Evolutionary conservation across 2,329 filamentous ascomycete species (phyloP), one percentile per base, ranked within the genome.

Genomic region (Ophiostoma pallidulum): DNA sequence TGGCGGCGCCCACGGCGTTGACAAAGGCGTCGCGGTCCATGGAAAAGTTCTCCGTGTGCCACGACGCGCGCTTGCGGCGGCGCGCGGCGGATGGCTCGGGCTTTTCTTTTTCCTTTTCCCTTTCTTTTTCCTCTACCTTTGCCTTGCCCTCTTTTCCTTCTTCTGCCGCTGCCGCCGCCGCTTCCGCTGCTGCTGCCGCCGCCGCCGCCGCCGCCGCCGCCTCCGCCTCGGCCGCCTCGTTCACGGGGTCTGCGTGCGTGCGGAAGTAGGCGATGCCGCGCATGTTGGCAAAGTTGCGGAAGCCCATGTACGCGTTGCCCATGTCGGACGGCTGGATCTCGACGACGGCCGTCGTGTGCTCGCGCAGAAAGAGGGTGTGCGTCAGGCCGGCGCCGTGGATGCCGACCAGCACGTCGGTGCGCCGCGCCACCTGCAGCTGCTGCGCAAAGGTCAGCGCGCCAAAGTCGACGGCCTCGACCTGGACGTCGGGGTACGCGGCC

Each of bases 321-420:
- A 67, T 47, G 6, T 56, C 57, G 4, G 53, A 50, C 3, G 68
- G 68, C 22, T 65, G 53, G 24, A 71, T 68, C 56, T 72, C 67
- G 8, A 70, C 62, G 13, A 71, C 54, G 16, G 60, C 61, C 4
- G 54, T 55, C 1, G 57, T 58, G 5, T 56, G 54, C 26, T 58
- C 54, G 1, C 53, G 62, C 49, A 70, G 56, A 47, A 69, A 72
- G 51, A 71, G 61, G 3, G 55, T 53, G 50, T 70, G 65, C 4
- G 66, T 65, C 10, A 70, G 56, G 0, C 65, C 67, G 0, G 66
- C 66, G 37, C 68, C 68, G 54, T 71, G 67, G 3, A 67, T 61
- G 31, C 66, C 66, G 8, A 68, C 60, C 9, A 71, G 58, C 13
- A 70, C 50, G 49, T 70, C 66, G 1, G 66, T 68, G 18, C 56